Base-by-base conservation (phyloP, 208 protist genomes). In the Herpetomonas samuelpessoai region DNA sequence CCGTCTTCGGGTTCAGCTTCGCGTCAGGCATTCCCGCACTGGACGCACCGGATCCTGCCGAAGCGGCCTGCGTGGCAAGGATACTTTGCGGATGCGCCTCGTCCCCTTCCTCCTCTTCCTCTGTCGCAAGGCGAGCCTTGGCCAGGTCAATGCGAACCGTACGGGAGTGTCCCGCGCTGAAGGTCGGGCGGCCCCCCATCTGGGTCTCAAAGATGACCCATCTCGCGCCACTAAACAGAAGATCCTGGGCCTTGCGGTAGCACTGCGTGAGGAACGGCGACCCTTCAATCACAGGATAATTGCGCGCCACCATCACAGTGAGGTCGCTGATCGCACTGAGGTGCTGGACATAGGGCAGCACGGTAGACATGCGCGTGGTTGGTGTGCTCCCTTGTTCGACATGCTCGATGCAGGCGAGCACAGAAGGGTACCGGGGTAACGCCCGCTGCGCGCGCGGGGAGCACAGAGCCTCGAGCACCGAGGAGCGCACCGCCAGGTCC, bases 181-280 rank as follows among this genome's bases (percentile, higher is more conserved):
- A 79, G 44, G 75, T 73, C 2, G 79, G 77, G 9, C 71, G 59
- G 39, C 76, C 68, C 24, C 82, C 79, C 29, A 81, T 68, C 60
- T 88, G 73, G 38, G 72, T 60, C 57, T 92, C 81, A 35, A 93
- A 88, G 38, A 96, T 70, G 25, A 72, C 68, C 86, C 89, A 96
- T 1, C 89, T 78, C n/a, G 78, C 83, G 47, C 52, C 61, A 57
- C 81, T 86, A 61, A 91, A 85, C 3, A 96, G 76, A 28, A 96
- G 54, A 21, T 78, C 76, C 1, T 62, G 73, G 38, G 75, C 78
- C 35, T 83, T 78, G 45, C 71, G 71, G 72, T 91, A 88, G 57
- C 31, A 76, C 2, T 67, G 54, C 57, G 68, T 81, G 50, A 95
- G 65, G 59, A 81, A 87, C 0, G 78, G 70, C 22, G 83, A 95